A percentile compares a stretch with the other conserved stretches of the same genome.
phyloP scores from a whole-genome alignment of 148 eudicot genomes.

The Fallopia convolvulus region DNA sequence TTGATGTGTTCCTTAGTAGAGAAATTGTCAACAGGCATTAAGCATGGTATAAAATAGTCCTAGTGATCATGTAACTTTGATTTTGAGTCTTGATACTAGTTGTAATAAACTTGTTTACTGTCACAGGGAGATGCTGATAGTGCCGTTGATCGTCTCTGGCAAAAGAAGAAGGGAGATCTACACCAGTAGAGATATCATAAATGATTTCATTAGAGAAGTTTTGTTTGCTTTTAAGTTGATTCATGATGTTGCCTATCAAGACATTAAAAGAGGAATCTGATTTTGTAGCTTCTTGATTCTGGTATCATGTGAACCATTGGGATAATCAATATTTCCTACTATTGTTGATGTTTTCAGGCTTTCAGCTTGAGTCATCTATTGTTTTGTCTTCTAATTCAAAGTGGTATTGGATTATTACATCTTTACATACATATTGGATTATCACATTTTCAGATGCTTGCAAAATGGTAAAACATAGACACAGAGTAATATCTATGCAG shows the following conservation, averaged over 20 bases:
- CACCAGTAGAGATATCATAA: constrained; percentile 19
- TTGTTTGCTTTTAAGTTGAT: neutral
- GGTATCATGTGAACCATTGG: constrained; percentile 6
- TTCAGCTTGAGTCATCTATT: neutral
- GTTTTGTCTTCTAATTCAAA: neutral
- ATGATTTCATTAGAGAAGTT: neutral
- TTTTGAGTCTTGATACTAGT: neutral
- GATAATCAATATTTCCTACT: neutral
- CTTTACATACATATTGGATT: no score
- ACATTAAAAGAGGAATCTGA: neutral
- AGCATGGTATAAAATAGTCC: neutral
- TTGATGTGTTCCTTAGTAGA: neutral
- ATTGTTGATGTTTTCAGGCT: neutral
- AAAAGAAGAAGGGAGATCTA: constrained; percentile 43
- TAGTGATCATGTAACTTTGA: neutral
- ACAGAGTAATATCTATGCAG: no score
- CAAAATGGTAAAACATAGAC: no score
- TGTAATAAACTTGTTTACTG: neutral
- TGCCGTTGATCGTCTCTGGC: constrained; percentile 66
- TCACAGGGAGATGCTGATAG: constrained; percentile 68
- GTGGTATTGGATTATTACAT: no score
- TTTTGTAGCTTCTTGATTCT: neutral
- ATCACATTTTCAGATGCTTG: no score
- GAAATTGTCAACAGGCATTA: neutral
- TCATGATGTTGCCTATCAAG: neutral